Evolutionary conservation across 208 protist genomes (phyloP).

Genomic region (Crithidia acanthocephali): DNA sequence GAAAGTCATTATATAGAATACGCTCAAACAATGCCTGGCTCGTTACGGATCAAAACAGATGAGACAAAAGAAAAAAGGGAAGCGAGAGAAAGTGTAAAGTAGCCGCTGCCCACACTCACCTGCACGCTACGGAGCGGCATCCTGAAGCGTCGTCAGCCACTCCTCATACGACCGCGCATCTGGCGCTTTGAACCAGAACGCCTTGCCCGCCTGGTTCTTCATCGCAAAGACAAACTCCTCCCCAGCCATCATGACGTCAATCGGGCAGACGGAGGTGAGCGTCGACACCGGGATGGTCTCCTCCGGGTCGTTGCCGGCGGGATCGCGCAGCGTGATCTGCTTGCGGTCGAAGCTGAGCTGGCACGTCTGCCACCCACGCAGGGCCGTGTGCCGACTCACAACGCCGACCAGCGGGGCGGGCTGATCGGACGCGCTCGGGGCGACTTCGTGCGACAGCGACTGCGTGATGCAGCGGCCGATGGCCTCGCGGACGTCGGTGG

Average conservation of each 20-base stretch:
- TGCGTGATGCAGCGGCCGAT: slow-evolving; percentile 67
- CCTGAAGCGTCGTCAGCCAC: slow-evolving; percentile 72
- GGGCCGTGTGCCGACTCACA: slow-evolving; percentile 76
- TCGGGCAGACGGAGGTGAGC: slow-evolving; percentile 85
- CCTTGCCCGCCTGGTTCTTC: slow-evolving; percentile 84
- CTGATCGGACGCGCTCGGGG: slow-evolving; percentile 14
- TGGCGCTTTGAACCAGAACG: slow-evolving; percentile 78
- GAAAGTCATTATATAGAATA: no score
- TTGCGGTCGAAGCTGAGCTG: slow-evolving; percentile 61
- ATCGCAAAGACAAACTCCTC: slow-evolving; percentile 86
- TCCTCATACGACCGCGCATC: slow-evolving; percentile 50
- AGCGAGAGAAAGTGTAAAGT: no score
- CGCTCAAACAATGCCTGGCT: no score
- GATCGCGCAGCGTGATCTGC: slow-evolving; percentile 47
- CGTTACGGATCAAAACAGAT: no score
- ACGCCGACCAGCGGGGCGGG: slow-evolving; percentile 46
- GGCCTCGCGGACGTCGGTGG: slow-evolving; percentile 53
- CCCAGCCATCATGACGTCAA: slow-evolving; percentile 71
- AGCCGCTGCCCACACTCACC: background rate
- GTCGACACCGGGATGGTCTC: slow-evolving; percentile 59
- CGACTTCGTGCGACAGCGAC: slow-evolving; percentile 50
- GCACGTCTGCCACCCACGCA: slow-evolving; percentile 81
- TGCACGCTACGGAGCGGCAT: slow-evolving; percentile 50
- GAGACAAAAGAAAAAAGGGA: no score
- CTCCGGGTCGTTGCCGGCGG: slow-evolving; percentile 37